These are phyloP conservation scores for Colletotrichum noveboracense DNA, from an alignment of 2,329 filamentous ascomycete species.

Conservation along the genomic window DNA sequence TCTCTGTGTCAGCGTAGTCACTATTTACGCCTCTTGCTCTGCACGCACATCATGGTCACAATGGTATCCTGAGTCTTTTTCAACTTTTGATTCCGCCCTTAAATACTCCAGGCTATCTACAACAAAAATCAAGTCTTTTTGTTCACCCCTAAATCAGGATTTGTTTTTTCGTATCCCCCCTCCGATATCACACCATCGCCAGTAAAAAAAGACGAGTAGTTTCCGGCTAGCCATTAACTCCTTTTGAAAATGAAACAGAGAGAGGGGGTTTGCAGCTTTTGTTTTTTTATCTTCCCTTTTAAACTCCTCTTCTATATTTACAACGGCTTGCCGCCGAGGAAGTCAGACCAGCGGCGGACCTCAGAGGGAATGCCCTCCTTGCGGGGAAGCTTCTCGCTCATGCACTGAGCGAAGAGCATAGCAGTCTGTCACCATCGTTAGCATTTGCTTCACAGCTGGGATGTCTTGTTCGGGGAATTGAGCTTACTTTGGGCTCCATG, in stretches of 20 bases:
- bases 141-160: not conserved
- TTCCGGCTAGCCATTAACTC: conserved; percentile 11
- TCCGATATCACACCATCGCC: conserved; percentile 1
- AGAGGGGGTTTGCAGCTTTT: not conserved
- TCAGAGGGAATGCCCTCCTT: conserved; percentile 87
- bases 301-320: conserved; percentile 45
- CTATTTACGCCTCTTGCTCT: not conserved
- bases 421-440: conserved; percentile 72
- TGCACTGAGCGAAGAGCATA: conserved; percentile 93
- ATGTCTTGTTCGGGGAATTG: not conserved
- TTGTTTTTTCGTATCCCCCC: not conserved
- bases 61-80: not conserved
- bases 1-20: not conserved
- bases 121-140: not conserved
- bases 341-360: conserved; percentile 94
- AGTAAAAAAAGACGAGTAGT: not conserved
- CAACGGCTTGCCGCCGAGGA: conserved; percentile 85
- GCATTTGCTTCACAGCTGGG: conserved; percentile 16
- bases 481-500: conserved; percentile 90
- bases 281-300: not conserved
- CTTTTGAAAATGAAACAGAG: not conserved
- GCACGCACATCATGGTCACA: not conserved
- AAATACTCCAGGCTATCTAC: not conserved
- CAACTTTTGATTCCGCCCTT: not conserved
- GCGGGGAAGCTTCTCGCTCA: conserved; percentile 94